These are phyloP conservation scores for Debaryomycetaceae sp. DNA, from an alignment of 1,139 yeast genomes.

Conservation along the genomic window DNA sequence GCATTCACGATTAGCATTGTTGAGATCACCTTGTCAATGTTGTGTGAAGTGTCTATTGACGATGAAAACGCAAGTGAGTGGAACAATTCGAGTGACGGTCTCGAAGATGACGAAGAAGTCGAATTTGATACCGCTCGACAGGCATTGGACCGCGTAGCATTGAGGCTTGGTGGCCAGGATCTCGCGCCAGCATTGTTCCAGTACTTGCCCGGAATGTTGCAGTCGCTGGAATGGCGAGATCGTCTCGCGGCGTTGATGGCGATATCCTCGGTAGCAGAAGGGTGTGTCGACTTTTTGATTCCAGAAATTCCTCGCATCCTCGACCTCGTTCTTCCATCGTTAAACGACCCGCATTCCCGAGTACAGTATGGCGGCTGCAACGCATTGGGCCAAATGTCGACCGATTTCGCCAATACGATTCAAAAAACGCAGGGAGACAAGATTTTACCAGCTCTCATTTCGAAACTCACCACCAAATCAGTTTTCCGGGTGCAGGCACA, in stretches of 20 bases:
- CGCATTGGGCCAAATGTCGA: constrained; percentile 95
- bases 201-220: constrained; percentile 73
- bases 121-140: constrained; percentile 91
- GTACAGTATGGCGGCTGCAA: constrained; percentile 97
- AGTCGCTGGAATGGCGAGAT: constrained; percentile 77
- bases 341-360: constrained; percentile 78
- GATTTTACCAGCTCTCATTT: constrained; percentile 79
- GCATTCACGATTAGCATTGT: constrained; percentile 66
- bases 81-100: constrained; percentile 67
- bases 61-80: constrained; percentile 87
- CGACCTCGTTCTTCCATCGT: constrained; percentile 73
- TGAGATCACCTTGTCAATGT: constrained; percentile 64
- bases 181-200: constrained; percentile 81
- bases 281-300: constrained; percentile 83
- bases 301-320: constrained; percentile 71
- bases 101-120: constrained; percentile 76
- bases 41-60: constrained; percentile 87
- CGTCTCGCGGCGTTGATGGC: constrained; percentile 98
- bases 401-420: constrained; percentile 85
- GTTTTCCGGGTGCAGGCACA: constrained; percentile 94
- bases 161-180: constrained; percentile 73
- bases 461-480: constrained; percentile 58
- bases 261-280: constrained; percentile 92
- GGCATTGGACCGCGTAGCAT: constrained; percentile 79
- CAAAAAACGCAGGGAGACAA: constrained; percentile 73